Evolutionary conservation across 441 rosid genomes (phyloP).

Genomic region (Cnidoscolus chayamansa): DNA sequence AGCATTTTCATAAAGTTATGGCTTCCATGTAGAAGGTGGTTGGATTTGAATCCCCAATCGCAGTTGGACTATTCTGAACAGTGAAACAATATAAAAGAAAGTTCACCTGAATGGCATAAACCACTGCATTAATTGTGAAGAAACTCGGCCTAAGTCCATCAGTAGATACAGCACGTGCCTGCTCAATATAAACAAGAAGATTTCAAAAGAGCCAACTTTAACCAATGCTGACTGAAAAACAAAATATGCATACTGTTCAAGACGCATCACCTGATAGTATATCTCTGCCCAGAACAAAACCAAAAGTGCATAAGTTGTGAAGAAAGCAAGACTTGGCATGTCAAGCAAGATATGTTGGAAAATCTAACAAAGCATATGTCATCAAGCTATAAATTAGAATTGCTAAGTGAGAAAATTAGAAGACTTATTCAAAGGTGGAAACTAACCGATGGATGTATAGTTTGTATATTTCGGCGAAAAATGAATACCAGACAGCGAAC

Average conservation of each 20-base stretch:
- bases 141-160: constrained; percentile 84
- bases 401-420: not conserved
- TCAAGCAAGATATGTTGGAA: constrained; percentile 77
- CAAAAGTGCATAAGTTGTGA: constrained; percentile 81
- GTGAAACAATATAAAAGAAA: constrained; percentile 22
- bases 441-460: constrained; percentile 55
- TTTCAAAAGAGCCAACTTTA: constrained; percentile 7
- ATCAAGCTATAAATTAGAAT: constrained; percentile 11
- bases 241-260: not conserved
- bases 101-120: constrained; percentile 75
- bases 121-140: constrained; percentile 69
- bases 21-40: constrained; percentile 22
- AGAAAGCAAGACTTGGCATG: constrained; percentile 85
- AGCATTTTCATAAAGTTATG: constrained; percentile 11
- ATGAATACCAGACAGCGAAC: constrained; percentile 64
- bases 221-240: not conserved
- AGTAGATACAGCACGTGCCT: constrained; percentile 90
- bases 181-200: constrained; percentile 26
- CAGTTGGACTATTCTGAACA: constrained; percentile 13
- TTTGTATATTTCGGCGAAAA: constrained; percentile 62
- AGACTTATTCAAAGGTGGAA: not conserved
- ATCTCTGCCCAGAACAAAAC: constrained; percentile 97
- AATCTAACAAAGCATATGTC: constrained; percentile 41
- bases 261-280: constrained; percentile 68
- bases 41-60: constrained; percentile 20